A percentile compares a stretch with the other conserved stretches of the same genome.
phyloP scores from a whole-genome alignment of 2,329 filamentous ascomycete species.

The Esteya vermicola region DNA sequence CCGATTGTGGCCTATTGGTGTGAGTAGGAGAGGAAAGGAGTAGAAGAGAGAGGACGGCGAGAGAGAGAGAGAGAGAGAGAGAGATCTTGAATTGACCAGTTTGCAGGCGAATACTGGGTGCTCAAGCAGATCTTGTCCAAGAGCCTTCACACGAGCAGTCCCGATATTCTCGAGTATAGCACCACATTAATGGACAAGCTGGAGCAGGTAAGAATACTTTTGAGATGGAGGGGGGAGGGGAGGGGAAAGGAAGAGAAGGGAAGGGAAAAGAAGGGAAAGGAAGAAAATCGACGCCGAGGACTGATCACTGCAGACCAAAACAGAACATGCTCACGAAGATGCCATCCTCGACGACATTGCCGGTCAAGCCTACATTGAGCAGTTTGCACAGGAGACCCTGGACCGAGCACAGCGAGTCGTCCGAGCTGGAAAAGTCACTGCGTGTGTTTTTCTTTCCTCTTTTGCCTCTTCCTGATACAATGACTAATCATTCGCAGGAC shows the following conservation, averaged over 20 bases:
- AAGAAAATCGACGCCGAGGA: no score
- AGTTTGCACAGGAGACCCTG: constrained; percentile 85
- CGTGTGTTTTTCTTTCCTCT: constrained; percentile 28
- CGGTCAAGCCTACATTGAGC: constrained; percentile 83
- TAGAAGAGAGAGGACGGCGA: no score
- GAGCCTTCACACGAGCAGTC: constrained; percentile 62
- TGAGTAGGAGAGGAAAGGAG: no score
- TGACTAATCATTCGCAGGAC: no score
- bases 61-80: no score
- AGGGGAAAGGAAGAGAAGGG: no score
- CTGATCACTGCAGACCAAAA: constrained; percentile 42
- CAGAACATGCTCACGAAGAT: constrained; percentile 60
- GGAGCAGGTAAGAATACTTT: constrained; percentile 48
- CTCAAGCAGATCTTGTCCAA: constrained; percentile 81
- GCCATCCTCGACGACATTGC: constrained; percentile 74
- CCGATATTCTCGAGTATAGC: constrained; percentile 70
- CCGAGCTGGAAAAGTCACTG: constrained; percentile 68
- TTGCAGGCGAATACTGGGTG: constrained; percentile 72
- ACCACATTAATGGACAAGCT: constrained; percentile 80
- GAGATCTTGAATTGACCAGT: no score
- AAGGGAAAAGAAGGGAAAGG: no score
- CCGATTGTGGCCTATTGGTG: constrained; percentile 93
- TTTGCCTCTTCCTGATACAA: background rate
- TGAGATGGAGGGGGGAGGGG: no score
- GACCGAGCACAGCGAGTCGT: constrained; percentile 71